Conservation (phyloP, 371 early-diverging fungal genomes). For the Mucor sp. region DNA sequence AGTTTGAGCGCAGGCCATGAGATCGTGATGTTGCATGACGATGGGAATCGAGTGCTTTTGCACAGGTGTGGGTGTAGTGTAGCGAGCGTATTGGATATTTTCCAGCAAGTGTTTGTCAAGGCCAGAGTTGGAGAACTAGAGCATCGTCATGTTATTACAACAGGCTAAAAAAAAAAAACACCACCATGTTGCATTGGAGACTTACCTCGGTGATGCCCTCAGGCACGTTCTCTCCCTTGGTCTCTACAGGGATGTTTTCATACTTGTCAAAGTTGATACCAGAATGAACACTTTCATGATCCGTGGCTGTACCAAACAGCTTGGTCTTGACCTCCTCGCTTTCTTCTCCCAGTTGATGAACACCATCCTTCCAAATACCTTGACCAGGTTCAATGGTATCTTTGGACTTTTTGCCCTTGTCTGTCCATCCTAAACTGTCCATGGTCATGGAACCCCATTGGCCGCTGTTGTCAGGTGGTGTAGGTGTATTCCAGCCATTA, state of each 20-base stretch:
- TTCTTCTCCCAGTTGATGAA: slow-evolving; percentile 45
- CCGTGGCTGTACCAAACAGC: slow-evolving; percentile 74
- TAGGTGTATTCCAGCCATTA: slow-evolving; percentile 9
- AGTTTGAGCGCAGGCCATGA: slow-evolving; percentile 88
- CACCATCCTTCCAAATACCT: slow-evolving; percentile 73
- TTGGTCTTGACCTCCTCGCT: slow-evolving; percentile 42
- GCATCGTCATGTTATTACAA: neutral
- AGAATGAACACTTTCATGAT: slow-evolving; percentile 69
- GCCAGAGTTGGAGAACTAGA: slow-evolving; percentile 62
- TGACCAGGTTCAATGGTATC: slow-evolving; percentile 44
- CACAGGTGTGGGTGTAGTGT: slow-evolving; percentile 71
- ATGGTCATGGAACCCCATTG: slow-evolving; percentile 24
- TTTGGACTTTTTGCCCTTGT: slow-evolving; percentile 8
- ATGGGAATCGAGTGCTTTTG: slow-evolving; percentile 73
- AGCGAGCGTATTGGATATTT: slow-evolving; percentile 61
- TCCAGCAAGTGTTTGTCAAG: slow-evolving; percentile 80
- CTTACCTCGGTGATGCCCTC: slow-evolving; percentile 15
- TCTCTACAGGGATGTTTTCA: slow-evolving; percentile 96
- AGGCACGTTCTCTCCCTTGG: slow-evolving; percentile 76
- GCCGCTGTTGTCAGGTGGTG: neutral
- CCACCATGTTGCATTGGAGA: no score
- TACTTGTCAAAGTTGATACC: slow-evolving; percentile 98
- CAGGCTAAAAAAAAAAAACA: no score
- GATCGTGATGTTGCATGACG: slow-evolving; percentile 57
- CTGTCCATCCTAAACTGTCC: slow-evolving; percentile 21